Evolutionary conservation across 1,284 basidiomycete species (phyloP).

Genomic region (Leccinum subspadiceum): DNA sequence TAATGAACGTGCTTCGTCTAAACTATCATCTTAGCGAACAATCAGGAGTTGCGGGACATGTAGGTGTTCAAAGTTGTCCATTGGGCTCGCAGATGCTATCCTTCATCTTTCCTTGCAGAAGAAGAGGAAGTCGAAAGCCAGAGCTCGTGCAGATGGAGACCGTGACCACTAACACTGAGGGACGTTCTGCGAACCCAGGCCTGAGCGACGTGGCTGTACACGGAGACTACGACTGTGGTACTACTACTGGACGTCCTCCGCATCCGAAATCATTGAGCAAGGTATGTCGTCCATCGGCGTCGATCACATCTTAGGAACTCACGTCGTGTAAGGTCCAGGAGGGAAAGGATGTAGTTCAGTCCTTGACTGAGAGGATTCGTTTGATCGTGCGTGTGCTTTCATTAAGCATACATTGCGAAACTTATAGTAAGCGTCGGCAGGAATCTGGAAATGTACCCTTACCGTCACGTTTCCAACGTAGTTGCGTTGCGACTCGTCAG

Average conservation of each 20-base stretch:
- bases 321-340: neutral
- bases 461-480: neutral
- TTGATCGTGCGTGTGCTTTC: neutral
- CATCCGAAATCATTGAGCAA: neutral
- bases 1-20: neutral
- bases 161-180: neutral
- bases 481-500: neutral
- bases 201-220: neutral
- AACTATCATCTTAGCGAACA: neutral
- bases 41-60: neutral
- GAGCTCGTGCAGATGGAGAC: neutral
- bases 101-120: neutral
- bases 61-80: neutral
- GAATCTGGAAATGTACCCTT: neutral
- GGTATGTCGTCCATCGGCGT: neutral
- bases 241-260: neutral
- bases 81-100: neutral
- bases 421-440: neutral
- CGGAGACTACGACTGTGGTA: neutral
- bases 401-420: neutral
- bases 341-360: neutral
- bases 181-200: neutral
- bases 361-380: neutral
- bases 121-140: neutral
- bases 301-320: neutral